Evolutionary conservation across 1,139 yeast species (phyloP).

Genomic region (Meyerozyma guilliermondii): DNA sequence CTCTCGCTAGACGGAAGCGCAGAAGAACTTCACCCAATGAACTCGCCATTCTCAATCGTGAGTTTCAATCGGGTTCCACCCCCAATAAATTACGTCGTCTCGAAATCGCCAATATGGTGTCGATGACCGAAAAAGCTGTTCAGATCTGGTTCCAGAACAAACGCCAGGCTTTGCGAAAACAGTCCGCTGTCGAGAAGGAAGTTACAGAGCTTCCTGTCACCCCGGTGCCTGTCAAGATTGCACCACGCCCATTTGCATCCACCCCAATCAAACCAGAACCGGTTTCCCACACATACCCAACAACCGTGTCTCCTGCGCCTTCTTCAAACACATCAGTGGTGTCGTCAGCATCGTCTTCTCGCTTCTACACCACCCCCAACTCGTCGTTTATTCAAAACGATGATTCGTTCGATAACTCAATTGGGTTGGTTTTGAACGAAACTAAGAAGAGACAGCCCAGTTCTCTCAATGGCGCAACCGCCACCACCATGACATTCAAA

Average conservation of each 20-base stretch:
- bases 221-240: slow-evolving; percentile 13
- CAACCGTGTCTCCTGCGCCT: slow-evolving; percentile 8
- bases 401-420: slow-evolving; percentile 18
- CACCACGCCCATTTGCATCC: slow-evolving; percentile 11
- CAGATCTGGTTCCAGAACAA: slow-evolving; percentile 98
- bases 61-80: slow-evolving; percentile 70
- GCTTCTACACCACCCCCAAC: slow-evolving; percentile 15
- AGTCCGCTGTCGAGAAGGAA: slow-evolving; percentile 35
- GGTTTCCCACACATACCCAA: slow-evolving; percentile 2
- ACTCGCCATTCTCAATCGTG: slow-evolving; percentile 70
- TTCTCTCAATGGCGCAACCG: slow-evolving; percentile 25
- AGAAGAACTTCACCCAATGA: slow-evolving; percentile 92
- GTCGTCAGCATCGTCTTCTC: slow-evolving; percentile 10
- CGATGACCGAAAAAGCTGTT: slow-evolving; percentile 95
- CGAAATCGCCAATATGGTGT: slow-evolving; percentile 71
- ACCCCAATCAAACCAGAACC: slow-evolving; percentile 24
- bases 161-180: slow-evolving; percentile 76
- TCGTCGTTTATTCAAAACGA: slow-evolving; percentile 13
- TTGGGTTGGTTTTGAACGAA: slow-evolving; percentile 24
- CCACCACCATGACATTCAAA: slow-evolving; percentile 39
- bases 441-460: slow-evolving; percentile 38
- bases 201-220: slow-evolving; percentile 42
- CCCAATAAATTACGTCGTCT: slow-evolving; percentile 75
- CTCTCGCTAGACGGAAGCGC: slow-evolving; percentile 86
- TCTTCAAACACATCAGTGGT: slow-evolving; percentile 5